Evolutionary conservation across 2,329 filamentous ascomycete genomes (phyloP).

Genomic region (Salinomyces thailandicus): DNA sequence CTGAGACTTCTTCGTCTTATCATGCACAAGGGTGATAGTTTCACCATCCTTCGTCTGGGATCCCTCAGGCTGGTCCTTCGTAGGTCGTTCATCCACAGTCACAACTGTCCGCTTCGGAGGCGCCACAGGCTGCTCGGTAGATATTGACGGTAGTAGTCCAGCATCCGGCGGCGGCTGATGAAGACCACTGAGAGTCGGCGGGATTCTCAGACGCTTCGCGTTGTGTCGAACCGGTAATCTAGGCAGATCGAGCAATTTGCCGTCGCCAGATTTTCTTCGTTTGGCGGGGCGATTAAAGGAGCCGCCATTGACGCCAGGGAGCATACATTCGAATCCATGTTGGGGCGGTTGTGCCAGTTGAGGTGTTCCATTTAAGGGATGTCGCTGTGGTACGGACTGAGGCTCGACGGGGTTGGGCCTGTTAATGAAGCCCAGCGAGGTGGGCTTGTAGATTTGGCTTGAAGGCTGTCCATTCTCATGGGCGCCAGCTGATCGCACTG

Average conservation of each 20-base stretch:
- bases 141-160: slow-evolving; percentile 51
- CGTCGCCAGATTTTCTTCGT: slow-evolving; percentile 14
- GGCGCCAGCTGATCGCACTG: no score
- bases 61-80: slow-evolving; percentile 2
- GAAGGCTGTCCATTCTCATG: no score
- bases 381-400: slow-evolving; percentile 19
- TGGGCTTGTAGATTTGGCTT: slow-evolving; percentile 13
- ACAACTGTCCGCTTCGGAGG: neutral
- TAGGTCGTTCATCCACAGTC: neutral
- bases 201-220: slow-evolving; percentile 30
- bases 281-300: slow-evolving; percentile 23
- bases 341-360: slow-evolving; percentile 18
- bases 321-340: slow-evolving; percentile 18
- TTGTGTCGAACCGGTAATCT: slow-evolving; percentile 25
- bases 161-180: slow-evolving; percentile 55
- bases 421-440: slow-evolving; percentile 25
- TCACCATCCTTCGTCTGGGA: no score
- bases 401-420: slow-evolving; percentile 29
- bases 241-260: slow-evolving; percentile 22
- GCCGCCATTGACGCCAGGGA: slow-evolving; percentile 26
- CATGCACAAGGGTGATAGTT: no score
- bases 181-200: slow-evolving; percentile 46
- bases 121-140: slow-evolving; percentile 22
- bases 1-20: neutral
- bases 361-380: slow-evolving; percentile 24